Percentiles rank a stretch among this genome's conserved stretches.
phyloP scores from a whole-genome alignment of 2,329 filamentous ascomycete species.

The Canariomyces notabilis region DNA sequence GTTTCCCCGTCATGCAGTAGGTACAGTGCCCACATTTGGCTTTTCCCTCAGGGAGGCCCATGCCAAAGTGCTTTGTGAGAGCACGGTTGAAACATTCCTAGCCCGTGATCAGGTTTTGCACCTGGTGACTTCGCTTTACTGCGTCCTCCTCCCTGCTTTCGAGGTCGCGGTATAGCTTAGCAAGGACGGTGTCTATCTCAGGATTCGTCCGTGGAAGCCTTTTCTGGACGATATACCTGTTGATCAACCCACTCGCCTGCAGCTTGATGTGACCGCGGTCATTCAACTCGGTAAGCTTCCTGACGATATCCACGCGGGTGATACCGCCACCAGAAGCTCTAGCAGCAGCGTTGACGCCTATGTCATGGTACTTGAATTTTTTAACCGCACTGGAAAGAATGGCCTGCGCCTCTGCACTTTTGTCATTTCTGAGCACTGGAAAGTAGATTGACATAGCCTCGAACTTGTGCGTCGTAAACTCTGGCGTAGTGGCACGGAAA shows the following conservation, averaged over 20 bases:
- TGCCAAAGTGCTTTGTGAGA: conserved; percentile 55
- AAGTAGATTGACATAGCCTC: conserved; percentile 33
- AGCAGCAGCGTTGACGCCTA: conserved; percentile 53
- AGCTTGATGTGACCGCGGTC: conserved; percentile 46
- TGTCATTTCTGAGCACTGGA: conserved; percentile 31
- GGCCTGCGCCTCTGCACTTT: conserved; percentile 38
- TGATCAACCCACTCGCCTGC: conserved; percentile 46
- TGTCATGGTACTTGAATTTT: conserved; percentile 37
- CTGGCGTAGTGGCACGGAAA: conserved; percentile 51
- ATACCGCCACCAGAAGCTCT: too few relatives aligned
- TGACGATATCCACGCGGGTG: conserved; percentile 44
- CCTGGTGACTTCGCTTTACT: conserved; percentile 43
- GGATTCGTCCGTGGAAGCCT: conserved; percentile 38
- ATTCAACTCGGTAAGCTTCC: conserved; percentile 50
- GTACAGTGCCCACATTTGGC: conserved; percentile 52
- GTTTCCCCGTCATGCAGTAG: conserved; percentile 37
- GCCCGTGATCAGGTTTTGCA: conserved; percentile 50
- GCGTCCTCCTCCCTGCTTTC: conserved; percentile 49
- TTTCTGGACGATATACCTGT: conserved; percentile 48
- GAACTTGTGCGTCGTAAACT: conserved; percentile 54
- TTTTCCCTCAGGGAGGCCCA: conserved; percentile 40
- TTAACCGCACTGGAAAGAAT: conserved; percentile 37
- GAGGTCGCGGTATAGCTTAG: conserved; percentile 47
- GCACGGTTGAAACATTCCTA: conserved; percentile 46
- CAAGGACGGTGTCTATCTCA: conserved; percentile 41